Conservation (phyloP, 2,329 filamentous ascomycete species). For the Myriosclerotinia duriaeana region DNA sequence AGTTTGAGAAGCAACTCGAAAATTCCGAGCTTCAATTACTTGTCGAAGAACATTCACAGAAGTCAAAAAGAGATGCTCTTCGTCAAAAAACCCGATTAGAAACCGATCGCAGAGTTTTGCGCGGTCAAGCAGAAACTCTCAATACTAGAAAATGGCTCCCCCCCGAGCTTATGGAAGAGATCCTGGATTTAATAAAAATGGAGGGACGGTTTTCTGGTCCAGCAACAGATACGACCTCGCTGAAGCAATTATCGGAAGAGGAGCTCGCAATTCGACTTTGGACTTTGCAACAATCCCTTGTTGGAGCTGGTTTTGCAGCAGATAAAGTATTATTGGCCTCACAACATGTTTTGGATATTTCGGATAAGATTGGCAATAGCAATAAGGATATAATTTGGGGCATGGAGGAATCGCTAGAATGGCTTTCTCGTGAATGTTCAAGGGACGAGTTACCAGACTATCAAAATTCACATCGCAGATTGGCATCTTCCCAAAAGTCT, state of each 20-base stretch:
- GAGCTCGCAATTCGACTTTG: constrained; percentile 78
- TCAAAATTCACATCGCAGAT: constrained; percentile 48
- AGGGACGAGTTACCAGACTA: constrained; percentile 71
- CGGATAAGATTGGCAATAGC: constrained; percentile 56
- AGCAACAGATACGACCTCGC: constrained; percentile 38
- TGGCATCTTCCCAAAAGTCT: constrained; percentile 33
- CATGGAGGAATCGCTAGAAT: constrained; percentile 82
- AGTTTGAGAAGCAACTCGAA: constrained; percentile 86
- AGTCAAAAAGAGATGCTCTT: constrained; percentile 74
- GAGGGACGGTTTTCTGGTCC: constrained; percentile 57
- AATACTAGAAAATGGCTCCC: constrained; percentile 78
- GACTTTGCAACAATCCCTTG: constrained; percentile 75
- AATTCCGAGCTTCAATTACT: constrained; percentile 85
- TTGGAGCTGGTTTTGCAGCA: constrained; percentile 65
- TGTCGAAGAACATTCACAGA: constrained; percentile 79
- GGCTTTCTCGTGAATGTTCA: constrained; percentile 77
- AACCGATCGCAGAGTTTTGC: constrained; percentile 80
- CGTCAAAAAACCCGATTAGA: constrained; percentile 77
- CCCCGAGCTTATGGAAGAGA: constrained; percentile 71
- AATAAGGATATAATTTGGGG: constrained; percentile 75
- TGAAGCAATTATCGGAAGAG: constrained; percentile 67
- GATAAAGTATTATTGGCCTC: constrained; percentile 63
- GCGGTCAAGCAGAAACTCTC: constrained; percentile 72
- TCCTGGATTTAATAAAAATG: constrained; percentile 69
- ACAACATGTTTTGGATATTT: constrained; percentile 65